Base-by-base conservation (phyloP, 495 filamentous ascomycete species). In the Penicillium canariense region DNA sequence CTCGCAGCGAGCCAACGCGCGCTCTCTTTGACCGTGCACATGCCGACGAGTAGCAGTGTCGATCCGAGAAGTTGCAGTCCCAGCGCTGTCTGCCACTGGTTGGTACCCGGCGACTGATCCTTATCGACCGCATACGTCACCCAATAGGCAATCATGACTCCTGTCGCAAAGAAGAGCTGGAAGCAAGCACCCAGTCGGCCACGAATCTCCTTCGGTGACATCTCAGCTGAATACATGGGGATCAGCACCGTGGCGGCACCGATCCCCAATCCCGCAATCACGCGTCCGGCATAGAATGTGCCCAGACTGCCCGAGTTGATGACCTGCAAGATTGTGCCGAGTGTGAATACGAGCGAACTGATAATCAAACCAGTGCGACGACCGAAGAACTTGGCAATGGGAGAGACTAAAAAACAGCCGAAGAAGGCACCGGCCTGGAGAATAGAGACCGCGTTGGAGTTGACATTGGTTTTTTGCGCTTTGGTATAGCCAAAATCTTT, bases 211-310 rank as follows among this genome's bases (percentile, higher is more conserved):
- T 78, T 79, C 0, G 79, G 78, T 32, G 78, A 73, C 68, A 76
- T 82, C 61, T 84, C 81, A 3, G 76, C 73, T 12, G 69, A 66
- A 44, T 73, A 81, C 67, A 81, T 80, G 3, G 82, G 81, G 1
- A 83, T 76, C 22, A 81, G 62, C 5, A 78, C 77, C 0, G 78
- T 80, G 2, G 78, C 76, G 7, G 72, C 73, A 1, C 81, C 81
- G 46, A 84, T 75, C 0, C 81, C 83, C n/a, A 85, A 28, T 2
- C 81, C 80, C 0, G 78, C 73, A 31, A 84, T 63, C 1, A 81
- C 72, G 44, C 80, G 65, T n/a, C 68, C 72, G 7, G 68, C 68
- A 48, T 80, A 78, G 51, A 76, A 80, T 9, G 71, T 69, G 0
- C 60, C 74, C 9, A 78, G 58, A 3, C 70, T 69, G 31, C 72